phyloP scores from a whole-genome alignment of 73 alveolate species.

The Stentor coeruleus region DNA sequence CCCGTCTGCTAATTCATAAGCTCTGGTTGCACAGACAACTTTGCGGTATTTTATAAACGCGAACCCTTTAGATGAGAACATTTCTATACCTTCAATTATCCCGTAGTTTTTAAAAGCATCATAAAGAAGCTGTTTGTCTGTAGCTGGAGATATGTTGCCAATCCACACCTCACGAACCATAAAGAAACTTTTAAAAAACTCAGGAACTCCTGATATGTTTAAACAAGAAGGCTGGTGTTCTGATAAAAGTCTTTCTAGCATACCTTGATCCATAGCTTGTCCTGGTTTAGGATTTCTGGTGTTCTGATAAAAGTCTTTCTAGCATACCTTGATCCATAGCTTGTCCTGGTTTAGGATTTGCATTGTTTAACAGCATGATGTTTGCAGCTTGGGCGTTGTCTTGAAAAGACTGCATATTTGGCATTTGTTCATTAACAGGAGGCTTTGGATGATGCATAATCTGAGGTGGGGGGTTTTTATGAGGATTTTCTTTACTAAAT shows the following conservation, averaged over 20 bases:
- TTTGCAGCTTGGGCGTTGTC: background rate
- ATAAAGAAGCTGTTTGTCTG: constrained; percentile 19
- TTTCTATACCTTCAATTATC: constrained; percentile 28
- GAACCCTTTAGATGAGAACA: constrained; percentile 27
- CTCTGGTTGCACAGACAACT: constrained; percentile 24
- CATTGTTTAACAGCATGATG: constrained; percentile 19
- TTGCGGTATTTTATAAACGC: constrained; percentile 16
- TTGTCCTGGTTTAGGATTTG: background rate
- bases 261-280: background rate
- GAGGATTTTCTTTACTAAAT: background rate
- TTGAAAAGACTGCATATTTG: background rate
- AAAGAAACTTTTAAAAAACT: constrained; percentile 3
- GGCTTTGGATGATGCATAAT: no score
- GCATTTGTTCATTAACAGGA: background rate
- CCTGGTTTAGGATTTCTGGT: constrained; percentile 12
- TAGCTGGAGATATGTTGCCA: constrained; percentile 27
- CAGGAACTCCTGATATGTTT: background rate
- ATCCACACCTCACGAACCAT: constrained; percentile 27
- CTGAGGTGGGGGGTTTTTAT: background rate
- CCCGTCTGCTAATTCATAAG: constrained; percentile 28
- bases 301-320: background rate
- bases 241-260: background rate
- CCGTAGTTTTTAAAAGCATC: constrained; percentile 27
- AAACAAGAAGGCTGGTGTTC: background rate
- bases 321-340: background rate